Evolutionary conservation across 1,284 basidiomycete genomes (phyloP).

Genomic region (Sanghuangporus baumii): DNA sequence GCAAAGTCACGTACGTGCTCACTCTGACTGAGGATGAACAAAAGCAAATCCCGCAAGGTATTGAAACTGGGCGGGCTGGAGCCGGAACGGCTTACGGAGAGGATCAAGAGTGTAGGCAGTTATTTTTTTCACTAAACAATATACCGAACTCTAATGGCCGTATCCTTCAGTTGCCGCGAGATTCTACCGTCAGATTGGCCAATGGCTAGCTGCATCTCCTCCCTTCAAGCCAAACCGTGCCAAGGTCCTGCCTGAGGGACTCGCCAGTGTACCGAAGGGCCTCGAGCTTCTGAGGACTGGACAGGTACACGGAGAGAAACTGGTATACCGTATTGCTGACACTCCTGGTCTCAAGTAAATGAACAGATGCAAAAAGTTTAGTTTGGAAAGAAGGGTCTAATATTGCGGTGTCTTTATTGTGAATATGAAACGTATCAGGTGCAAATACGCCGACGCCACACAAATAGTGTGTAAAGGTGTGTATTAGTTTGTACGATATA

Average conservation of each 20-base stretch:
- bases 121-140: neutral
- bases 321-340: constrained; percentile 29
- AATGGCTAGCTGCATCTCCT: neutral
- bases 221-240: constrained; percentile 20
- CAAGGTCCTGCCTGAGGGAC: constrained; percentile 24
- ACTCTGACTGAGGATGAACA: constrained; percentile 5
- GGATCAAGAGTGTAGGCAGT: constrained; percentile 12
- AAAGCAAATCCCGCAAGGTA: constrained; percentile 8
- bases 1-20: constrained; percentile 12
- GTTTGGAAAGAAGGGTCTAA: neutral
- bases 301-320: constrained; percentile 27
- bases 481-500: too few species aligned
- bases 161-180: constrained; percentile 4
- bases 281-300: constrained; percentile 22
- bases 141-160: neutral
- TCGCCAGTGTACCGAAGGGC: constrained; percentile 27
- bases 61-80: neutral
- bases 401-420: neutral
- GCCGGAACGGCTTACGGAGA: constrained; percentile 8
- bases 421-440: neutral
- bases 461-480: too few species aligned
- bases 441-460: neutral
- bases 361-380: neutral
- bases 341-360: constrained; percentile 18
- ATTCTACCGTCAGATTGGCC: constrained; percentile 13